Evolutionary conservation across 192 early-diverging fungal genomes (phyloP).

Genomic region (Podila epigama): DNA sequence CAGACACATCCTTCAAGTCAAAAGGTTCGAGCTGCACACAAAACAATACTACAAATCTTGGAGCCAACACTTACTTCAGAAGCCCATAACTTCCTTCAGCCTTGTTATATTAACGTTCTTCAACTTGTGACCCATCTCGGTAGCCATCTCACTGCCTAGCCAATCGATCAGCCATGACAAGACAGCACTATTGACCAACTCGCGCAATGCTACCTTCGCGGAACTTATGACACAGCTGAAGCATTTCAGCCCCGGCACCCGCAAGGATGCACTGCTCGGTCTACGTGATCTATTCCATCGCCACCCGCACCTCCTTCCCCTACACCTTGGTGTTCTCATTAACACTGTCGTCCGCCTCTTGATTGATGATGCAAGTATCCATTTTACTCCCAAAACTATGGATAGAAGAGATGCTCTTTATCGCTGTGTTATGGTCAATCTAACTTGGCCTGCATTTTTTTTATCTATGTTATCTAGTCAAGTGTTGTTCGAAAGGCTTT

Average conservation of each 20-base stretch:
- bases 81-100: not conserved
- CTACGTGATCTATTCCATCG: constrained; percentile 55
- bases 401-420: not conserved
- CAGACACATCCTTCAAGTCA: constrained; percentile 85
- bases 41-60: not conserved
- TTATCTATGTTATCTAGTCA: constrained; percentile 7
- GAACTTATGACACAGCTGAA: constrained; percentile 78
- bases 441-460: not conserved
- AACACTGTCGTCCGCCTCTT: constrained; percentile 57
- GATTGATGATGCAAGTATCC: constrained; percentile 57
- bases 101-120: constrained; percentile 1
- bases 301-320: constrained; percentile 53
- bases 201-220: constrained; percentile 76
- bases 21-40: constrained; percentile 53
- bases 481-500: constrained; percentile 53
- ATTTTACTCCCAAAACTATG: not conserved
- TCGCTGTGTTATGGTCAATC: not conserved
- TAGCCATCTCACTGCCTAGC: constrained; percentile 79
- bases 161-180: constrained; percentile 86
- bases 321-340: constrained; percentile 53
- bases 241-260: constrained; percentile 74
- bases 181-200: constrained; percentile 71
- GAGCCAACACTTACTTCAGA: not conserved
- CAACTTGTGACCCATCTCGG: no score
- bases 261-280: constrained; percentile 61